A percentile compares a stretch with the other conserved stretches of the same genome.
Evolutionary conservation across 106 monocot genomes (phyloP).

Genomic region (Chionographis japonica): DNA sequence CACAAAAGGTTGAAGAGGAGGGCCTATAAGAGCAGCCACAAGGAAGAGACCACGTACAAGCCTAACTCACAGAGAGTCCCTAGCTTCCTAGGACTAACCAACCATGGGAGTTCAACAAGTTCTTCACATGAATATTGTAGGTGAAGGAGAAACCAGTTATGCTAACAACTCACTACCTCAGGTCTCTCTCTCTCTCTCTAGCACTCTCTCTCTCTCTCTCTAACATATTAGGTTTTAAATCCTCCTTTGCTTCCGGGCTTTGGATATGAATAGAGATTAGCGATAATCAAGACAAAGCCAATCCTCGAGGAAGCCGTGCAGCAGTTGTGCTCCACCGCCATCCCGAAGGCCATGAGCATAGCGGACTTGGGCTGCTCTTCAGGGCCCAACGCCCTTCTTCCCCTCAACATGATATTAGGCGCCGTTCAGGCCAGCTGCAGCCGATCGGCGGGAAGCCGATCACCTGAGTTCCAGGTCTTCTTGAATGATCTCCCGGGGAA

Average conservation of each 20-base stretch:
- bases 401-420: no score
- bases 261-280: not conserved
- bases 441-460: no score
- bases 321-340: not conserved
- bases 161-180: conserved; percentile 1
- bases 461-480: no score
- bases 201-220: no score
- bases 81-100: not conserved
- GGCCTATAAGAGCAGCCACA: no score
- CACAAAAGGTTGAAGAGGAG: no score
- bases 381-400: conserved; percentile 9
- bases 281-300: not conserved
- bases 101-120: conserved; percentile 3
- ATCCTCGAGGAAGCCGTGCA: not conserved
- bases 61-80: no score
- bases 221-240: no score
- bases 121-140: conserved; percentile 4
- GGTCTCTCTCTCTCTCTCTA: not conserved
- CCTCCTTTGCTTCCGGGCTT: not conserved
- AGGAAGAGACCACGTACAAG: no score
- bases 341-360: not conserved
- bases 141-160: conserved; percentile 2
- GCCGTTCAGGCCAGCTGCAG: no score
- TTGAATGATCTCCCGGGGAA: no score
- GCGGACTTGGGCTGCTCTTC: conserved; percentile 28